Conservation (phyloP, 306 rosid genomes). For the Lathyrus tuberosus region DNA sequence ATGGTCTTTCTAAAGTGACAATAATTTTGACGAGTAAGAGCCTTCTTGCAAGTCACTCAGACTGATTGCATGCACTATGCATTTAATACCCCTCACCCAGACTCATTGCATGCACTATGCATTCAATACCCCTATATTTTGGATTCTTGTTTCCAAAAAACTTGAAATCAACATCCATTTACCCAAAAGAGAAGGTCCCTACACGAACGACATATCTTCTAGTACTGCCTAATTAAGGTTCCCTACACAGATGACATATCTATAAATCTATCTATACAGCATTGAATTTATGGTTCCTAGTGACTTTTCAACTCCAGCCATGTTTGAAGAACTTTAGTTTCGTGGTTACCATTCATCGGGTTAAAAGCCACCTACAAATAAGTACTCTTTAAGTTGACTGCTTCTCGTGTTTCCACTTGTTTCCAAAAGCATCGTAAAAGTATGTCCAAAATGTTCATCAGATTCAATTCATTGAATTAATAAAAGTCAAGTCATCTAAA, state of each 20-base stretch:
- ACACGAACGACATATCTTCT: not conserved
- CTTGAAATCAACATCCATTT: not conserved
- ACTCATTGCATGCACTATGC: not conserved
- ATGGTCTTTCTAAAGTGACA: not conserved
- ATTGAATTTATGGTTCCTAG: not conserved
- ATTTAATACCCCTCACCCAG: not conserved
- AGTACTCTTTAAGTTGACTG: too few relatives aligned
- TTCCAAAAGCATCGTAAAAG: too few relatives aligned
- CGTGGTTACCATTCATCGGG: not conserved
- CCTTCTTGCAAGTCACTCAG: not conserved
- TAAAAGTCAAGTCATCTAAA: too few relatives aligned
- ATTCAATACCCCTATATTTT: not conserved
- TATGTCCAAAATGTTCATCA: too few relatives aligned
- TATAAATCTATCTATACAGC: not conserved
- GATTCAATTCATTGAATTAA: too few relatives aligned
- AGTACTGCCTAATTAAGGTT: not conserved
- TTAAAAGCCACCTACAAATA: not conserved
- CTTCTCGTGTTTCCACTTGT: too few relatives aligned
- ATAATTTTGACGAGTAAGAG: not conserved
- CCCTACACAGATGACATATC: not conserved
- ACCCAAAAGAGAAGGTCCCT: not conserved
- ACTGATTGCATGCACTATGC: not conserved
- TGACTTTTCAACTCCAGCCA: not conserved
- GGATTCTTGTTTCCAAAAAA: not conserved
- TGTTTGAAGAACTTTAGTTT: not conserved